Evolutionary conservation across 1,284 basidiomycete species (phyloP), one percentile per base, ranked within the genome.

Genomic region (Ustilago nuda): DNA sequence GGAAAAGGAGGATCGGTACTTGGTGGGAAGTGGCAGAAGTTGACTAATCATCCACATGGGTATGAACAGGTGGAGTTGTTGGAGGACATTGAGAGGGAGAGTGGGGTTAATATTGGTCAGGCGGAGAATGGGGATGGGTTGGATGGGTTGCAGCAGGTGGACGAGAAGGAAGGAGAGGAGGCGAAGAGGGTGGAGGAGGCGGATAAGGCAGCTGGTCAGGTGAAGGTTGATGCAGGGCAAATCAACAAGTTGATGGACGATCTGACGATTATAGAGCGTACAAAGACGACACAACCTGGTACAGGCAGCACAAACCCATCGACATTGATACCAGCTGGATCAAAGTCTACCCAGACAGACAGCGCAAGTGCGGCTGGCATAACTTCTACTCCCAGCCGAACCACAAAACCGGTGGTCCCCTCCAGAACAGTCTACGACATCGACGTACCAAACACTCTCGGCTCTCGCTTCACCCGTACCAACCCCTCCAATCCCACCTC

Each of bases 1-100:
- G 15, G 95, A 97, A 84, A 94, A 94, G 82, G 89, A 90, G 84
- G 94, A 94, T 82, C 89, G 90, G 11, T 46, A 12, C 23, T 63
- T 94, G 98, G 85, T 90, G 94, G 27, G 89, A 90, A 63, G 92
- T 95, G 85, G 89, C 95, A 46, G 95, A 98, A 86, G 90, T 92
- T 69, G 88, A 98, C 37, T 89, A 95, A 7, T 89, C 94, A 79
- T 91, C 95, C 84, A 97, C 94, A 94, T 87, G 98, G 51, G 88
- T 88, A 70, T 4, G 61, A 66, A 32, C n/a, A 61, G 11, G 19
- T 77, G 13, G 75, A 77, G 61, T 43, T 77, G 51, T 55, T 77
- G 54, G 75, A 77, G 39, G 75, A 77, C 45, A 61, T 77, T 1
- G 71, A 77, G 35, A 36, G 53, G 7, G 61, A 64, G 46, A 33